Percentiles rank a stretch among this genome's conserved stretches.
Evolutionary conservation across 805 yeast genomes (phyloP).

Genomic region (Kregervanrija fluxuum): DNA sequence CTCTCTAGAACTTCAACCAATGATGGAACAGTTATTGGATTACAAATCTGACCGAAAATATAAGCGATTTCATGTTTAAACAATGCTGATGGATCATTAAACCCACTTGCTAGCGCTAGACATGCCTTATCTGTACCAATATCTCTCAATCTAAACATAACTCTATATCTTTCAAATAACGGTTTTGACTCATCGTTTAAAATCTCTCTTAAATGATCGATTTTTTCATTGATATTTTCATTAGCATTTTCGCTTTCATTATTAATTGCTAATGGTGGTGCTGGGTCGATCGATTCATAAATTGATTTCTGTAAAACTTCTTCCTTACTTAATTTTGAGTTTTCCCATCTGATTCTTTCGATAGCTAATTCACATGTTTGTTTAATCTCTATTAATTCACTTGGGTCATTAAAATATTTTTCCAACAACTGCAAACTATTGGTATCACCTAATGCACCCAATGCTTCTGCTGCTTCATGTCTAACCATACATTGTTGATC

Average conservation of each 20-base stretch:
- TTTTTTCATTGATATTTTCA: conserved; percentile 38
- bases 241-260: conserved; percentile 9
- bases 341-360: conserved; percentile 90
- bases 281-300: conserved; percentile 91
- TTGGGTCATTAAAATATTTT: conserved; percentile 67
- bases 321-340: conserved; percentile 52
- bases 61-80: conserved; percentile 98
- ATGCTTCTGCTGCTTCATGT: conserved; percentile 98
- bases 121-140: conserved; percentile 91
- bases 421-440: conserved; percentile 62
- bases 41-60: conserved; percentile 94
- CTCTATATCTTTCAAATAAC: conserved; percentile 91
- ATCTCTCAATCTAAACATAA: conserved; percentile 96
- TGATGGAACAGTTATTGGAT: conserved; percentile 86
- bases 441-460: conserved; percentile 88
- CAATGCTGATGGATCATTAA: conserved; percentile 83
- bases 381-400: conserved; percentile 65
- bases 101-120: conserved; percentile 84
- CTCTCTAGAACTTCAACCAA: conserved; percentile 75
- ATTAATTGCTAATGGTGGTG: conserved; percentile 83
- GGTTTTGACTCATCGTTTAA: conserved; percentile 74
- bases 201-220: conserved; percentile 57
- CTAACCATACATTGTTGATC: conserved; percentile 92
- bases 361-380: conserved; percentile 98
- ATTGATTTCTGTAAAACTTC: conserved; percentile 72